Percentiles rank a stretch among this genome's conserved stretches.
These are phyloP conservation scores for Didymosphaeria variabile DNA, from an alignment of 2,329 filamentous ascomycete genomes.

Conservation along the genomic window DNA sequence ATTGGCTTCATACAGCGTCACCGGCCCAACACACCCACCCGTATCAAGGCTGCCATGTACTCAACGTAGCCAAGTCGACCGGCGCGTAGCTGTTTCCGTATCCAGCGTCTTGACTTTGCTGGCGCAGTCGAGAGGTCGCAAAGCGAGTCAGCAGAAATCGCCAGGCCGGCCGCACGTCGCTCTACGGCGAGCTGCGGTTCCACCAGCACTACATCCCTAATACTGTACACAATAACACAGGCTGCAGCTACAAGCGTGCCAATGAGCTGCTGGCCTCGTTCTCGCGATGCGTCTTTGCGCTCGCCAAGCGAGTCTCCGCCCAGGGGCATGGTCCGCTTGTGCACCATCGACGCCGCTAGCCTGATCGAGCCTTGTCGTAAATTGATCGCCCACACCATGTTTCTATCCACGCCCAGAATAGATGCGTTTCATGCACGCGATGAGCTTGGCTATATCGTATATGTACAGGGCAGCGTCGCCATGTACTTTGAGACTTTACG, in stretches of 20 bases:
- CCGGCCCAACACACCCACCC: background rate
- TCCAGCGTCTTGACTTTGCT: background rate
- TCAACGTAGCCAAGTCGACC: background rate
- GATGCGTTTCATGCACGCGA: conserved; percentile 11
- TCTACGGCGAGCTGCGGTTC: conserved; percentile 1
- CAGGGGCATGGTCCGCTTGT: conserved; percentile 3
- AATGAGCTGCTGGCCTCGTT: conserved; percentile 6
- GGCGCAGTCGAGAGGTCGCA: background rate
- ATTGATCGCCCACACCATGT: conserved; percentile 18
- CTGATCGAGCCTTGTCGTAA: conserved; percentile 11
- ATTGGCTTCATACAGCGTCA: background rate
- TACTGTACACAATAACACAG: background rate
- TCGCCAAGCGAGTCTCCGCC: conserved; percentile 15
- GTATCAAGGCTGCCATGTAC: background rate
- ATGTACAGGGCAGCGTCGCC: conserved; percentile 9
- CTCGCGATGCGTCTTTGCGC: conserved; percentile 16
- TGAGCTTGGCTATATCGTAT: conserved; percentile 13
- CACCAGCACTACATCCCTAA: background rate
- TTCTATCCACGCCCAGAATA: conserved; percentile 17
- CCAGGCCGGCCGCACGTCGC: background rate
- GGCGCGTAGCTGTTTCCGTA: background rate
- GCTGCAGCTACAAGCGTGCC: conserved; percentile 3
- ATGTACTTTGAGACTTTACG: conserved; percentile 14
- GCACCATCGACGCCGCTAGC: conserved; percentile 15
- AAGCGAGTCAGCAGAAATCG: background rate